A percentile compares a stretch with the other conserved stretches of the same genome.
These are phyloP conservation scores for Curvularia spicifera DNA, from an alignment of 2,329 filamentous ascomycete genomes.

Conservation along the genomic window DNA sequence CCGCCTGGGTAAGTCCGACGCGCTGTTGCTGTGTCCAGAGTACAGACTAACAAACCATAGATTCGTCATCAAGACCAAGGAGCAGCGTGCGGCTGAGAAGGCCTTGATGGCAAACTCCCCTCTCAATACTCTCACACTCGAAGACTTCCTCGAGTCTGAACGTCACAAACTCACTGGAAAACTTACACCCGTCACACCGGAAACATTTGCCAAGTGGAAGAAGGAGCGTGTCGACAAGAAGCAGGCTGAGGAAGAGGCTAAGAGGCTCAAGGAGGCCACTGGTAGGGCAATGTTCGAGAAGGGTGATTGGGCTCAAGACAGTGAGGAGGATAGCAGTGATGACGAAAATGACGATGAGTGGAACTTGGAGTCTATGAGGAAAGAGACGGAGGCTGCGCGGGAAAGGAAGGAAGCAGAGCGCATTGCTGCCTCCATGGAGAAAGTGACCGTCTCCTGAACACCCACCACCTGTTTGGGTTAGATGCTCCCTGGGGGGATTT, in stretches of 20 bases:
- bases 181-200: conserved; percentile 90
- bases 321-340: conserved; percentile 60
- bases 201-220: conserved; percentile 97
- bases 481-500: background rate
- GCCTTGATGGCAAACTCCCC: conserved; percentile 95
- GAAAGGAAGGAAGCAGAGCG: conserved; percentile 79
- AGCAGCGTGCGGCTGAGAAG: conserved; percentile 94
- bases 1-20: conserved; percentile 78
- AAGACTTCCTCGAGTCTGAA: conserved; percentile 97
- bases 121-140: conserved; percentile 89
- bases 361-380: conserved; percentile 82
- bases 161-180: conserved; percentile 91
- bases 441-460: conserved; percentile 30
- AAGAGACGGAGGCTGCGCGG: conserved; percentile 80
- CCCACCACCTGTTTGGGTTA: background rate
- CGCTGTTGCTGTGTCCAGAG: no score
- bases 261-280: conserved; percentile 91
- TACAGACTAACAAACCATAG: conserved; percentile 54
- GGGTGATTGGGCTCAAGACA: conserved; percentile 82
- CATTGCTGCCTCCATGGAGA: conserved; percentile 44
- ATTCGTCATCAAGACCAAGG: conserved; percentile 96
- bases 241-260: conserved; percentile 87
- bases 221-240: conserved; percentile 94
- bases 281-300: conserved; percentile 95
- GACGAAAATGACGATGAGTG: conserved; percentile 68